Conservation (phyloP, 78 protist genomes). For the Dictyostelium firmibasis region DNA sequence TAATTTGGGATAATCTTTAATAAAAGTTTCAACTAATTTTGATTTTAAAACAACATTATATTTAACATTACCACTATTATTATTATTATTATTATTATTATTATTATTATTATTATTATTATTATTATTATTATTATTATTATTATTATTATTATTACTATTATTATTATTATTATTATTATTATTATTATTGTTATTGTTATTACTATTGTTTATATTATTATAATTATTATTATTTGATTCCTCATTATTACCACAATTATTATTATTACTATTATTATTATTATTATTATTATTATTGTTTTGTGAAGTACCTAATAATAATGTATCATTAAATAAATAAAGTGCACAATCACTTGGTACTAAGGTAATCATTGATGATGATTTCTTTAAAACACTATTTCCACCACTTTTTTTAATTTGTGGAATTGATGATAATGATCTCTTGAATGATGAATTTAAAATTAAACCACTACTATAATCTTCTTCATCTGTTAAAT, state of each 20-base stretch:
- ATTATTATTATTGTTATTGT: not conserved
- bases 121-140: not conserved
- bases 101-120: not conserved
- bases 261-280: not conserved
- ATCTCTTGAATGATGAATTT: not conserved
- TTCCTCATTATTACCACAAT: not conserved
- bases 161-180: not conserved
- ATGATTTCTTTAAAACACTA: not conserved
- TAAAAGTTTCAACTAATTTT: not conserved
- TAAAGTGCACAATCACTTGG: slow-evolving; percentile 46
- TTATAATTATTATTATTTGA: not conserved
- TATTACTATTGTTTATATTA: not conserved
- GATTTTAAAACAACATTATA: slow-evolving; percentile 13
- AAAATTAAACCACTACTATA: not conserved
- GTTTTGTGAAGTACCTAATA: slow-evolving; percentile 2
- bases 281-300: not conserved
- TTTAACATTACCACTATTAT: not conserved
- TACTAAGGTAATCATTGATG: not conserved
- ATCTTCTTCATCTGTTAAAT: slow-evolving; percentile 22
- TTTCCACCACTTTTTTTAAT: not conserved
- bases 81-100: not conserved
- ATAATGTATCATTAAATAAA: slow-evolving; percentile 37
- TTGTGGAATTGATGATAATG: not conserved
- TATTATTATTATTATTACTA: not conserved
- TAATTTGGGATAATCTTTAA: slow-evolving; percentile 1